Evolutionary conservation across 345 rosid genomes (phyloP).

Genomic region (Populus euphratica): DNA sequence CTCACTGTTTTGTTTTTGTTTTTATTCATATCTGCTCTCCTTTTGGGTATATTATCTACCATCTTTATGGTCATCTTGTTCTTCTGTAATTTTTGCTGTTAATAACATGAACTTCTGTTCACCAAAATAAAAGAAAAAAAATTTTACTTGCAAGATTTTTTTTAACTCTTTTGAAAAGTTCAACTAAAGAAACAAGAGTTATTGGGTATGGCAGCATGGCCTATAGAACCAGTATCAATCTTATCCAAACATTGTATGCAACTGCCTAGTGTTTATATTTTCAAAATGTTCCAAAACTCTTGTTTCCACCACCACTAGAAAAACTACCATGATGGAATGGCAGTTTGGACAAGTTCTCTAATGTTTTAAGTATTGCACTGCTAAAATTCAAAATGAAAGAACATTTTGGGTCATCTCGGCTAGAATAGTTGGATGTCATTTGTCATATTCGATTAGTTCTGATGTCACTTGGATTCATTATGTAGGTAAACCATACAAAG

Average conservation of each 20-base stretch:
- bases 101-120: background rate
- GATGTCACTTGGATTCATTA: background rate
- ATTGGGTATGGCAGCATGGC: background rate
- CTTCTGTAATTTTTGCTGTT: background rate
- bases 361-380: background rate
- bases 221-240: background rate
- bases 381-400: background rate
- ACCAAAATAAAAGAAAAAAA: background rate
- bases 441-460: background rate
- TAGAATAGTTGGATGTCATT: background rate
- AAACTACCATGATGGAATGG: background rate
- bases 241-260: background rate
- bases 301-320: background rate
- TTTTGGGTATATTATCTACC: background rate
- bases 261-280: background rate
- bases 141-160: background rate
- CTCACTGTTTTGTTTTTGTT: background rate
- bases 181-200: background rate
- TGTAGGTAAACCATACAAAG: slow-evolving; percentile 91
- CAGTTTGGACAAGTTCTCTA: background rate
- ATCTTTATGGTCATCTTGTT: background rate
- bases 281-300: background rate
- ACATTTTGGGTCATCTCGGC: background rate
- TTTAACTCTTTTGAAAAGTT: background rate
- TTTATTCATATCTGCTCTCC: background rate